These are phyloP conservation scores for Melampsora abietis-canadensis DNA, from an alignment of 1,284 basidiomycete genomes.

Conservation along the genomic window DNA sequence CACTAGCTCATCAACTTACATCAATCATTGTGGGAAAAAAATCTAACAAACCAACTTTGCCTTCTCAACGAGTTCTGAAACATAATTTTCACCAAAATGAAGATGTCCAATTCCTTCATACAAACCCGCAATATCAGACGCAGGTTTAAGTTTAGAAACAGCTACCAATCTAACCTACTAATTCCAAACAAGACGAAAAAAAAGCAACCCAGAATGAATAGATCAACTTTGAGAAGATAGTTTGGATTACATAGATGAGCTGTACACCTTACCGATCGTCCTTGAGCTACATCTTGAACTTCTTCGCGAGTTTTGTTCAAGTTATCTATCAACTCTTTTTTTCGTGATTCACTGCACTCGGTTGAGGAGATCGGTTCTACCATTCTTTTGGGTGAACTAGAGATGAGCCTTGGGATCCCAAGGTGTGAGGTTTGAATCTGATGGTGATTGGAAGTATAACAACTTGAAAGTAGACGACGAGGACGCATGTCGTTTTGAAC, in stretches of 20 bases:
- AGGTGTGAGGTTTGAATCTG: too few relatives aligned
- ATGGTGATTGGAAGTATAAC: too few relatives aligned
- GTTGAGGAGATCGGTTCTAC: too few relatives aligned
- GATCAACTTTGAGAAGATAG: not conserved
- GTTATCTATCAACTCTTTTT: not conserved
- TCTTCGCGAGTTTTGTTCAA: conserved; percentile 6
- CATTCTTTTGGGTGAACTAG: too few relatives aligned
- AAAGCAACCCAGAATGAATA: not conserved
- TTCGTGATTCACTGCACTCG: not conserved
- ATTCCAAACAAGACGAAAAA: not conserved
- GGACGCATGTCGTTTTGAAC: too few relatives aligned
- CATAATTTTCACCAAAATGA: conserved; percentile 98
- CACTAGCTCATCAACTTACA: conserved; percentile 2
- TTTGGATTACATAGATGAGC: too few relatives aligned
- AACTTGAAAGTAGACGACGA: too few relatives aligned
- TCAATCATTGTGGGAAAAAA: conserved; percentile 1
- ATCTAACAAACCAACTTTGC: conserved; percentile 61
- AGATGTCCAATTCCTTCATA: conserved; percentile 61
- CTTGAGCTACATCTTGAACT: conserved; percentile 6
- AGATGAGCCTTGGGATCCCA: too few relatives aligned
- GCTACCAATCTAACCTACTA: conserved; percentile 67
- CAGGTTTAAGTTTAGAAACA: conserved; percentile 91
- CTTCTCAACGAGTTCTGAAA: conserved; percentile 90
- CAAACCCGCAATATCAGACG: conserved; percentile 77
- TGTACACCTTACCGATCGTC: too few relatives aligned